Percentiles rank a stretch among this genome's conserved stretches.
Evolutionary conservation across 352 stramenopile genomes (phyloP).

Genomic region (Phytophthora sojae): DNA sequence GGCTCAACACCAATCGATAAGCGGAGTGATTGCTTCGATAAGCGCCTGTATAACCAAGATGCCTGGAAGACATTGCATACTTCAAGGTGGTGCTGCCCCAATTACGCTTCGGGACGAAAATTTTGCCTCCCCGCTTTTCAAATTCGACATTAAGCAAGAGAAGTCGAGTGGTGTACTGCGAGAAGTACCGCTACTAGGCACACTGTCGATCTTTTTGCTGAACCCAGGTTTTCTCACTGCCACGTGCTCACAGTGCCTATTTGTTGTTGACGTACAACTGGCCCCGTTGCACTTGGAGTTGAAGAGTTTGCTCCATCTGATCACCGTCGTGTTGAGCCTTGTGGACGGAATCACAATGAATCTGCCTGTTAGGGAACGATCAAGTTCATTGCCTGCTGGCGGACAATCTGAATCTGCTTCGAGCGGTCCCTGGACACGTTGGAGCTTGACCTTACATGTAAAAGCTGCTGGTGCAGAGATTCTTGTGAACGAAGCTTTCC

Average conservation of each 20-base stretch:
- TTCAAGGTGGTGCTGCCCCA: conserved; percentile 42
- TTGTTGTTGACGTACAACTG: conserved; percentile 25
- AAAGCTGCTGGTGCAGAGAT: conserved; percentile 36
- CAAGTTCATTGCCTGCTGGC: neutral
- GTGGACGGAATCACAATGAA: conserved; percentile 20
- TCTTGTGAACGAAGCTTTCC: conserved; percentile 39
- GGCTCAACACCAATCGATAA: conserved; percentile 40
- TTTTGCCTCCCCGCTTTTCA: conserved; percentile 21
- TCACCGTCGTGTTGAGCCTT: conserved; percentile 10
- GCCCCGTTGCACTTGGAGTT: conserved; percentile 29
- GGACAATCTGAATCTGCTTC: neutral
- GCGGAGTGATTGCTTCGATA: conserved; percentile 35
- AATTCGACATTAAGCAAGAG: conserved; percentile 33
- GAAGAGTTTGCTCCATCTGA: conserved; percentile 23
- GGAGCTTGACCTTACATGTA: conserved; percentile 36
- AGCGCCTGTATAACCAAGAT: conserved; percentile 27
- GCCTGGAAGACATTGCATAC: conserved; percentile 6
- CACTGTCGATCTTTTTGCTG: conserved; percentile 33
- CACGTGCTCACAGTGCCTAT: conserved; percentile 20
- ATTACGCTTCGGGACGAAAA: conserved; percentile 13
- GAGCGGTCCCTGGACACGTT: conserved; percentile 28
- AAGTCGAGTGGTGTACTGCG: conserved; percentile 36
- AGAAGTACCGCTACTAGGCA: conserved; percentile 26
- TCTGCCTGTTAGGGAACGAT: conserved; percentile 12
- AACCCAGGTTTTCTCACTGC: conserved; percentile 23